Percentiles rank a stretch among this genome's conserved stretches.
Evolutionary conservation across 176 grass and related monocot species (phyloP).

Genomic region (Avena atlantica): DNA sequence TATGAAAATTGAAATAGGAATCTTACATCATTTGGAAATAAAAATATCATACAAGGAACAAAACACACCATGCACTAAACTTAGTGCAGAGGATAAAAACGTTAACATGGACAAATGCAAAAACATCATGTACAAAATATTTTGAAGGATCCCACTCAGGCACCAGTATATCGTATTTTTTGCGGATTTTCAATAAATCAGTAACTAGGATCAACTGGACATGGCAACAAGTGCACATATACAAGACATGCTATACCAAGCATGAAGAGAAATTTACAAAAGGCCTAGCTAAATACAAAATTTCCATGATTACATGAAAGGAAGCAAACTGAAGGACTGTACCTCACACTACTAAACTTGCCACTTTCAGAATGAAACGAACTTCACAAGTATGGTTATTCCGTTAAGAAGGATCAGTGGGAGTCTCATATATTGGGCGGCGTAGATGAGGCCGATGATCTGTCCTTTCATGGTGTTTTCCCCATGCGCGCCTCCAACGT

Average conservation of each 20-base stretch:
- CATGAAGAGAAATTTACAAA: not conserved
- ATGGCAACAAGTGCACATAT: not conserved
- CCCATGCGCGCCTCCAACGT: slow-evolving; percentile 41
- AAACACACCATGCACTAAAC: not conserved
- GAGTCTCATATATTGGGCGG: slow-evolving; percentile 53
- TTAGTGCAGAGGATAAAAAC: not conserved
- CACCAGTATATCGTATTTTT: not conserved
- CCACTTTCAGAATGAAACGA: slow-evolving; percentile 39
- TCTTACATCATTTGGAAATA: not conserved
- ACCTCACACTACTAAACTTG: not conserved
- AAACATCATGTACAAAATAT: not conserved
- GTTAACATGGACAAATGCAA: not conserved
- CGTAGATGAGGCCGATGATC: slow-evolving; percentile 55
- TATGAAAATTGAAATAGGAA: not conserved
- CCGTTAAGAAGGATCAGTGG: slow-evolving; percentile 62
- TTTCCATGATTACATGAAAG: not conserved
- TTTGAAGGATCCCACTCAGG: not conserved
- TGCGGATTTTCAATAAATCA: not conserved
- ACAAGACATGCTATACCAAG: not conserved
- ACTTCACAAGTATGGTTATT: slow-evolving; percentile 58
- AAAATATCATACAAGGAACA: not conserved
- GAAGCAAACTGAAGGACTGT: not conserved
- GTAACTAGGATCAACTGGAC: not conserved
- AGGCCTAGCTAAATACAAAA: not conserved
- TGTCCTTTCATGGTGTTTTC: slow-evolving; percentile 62